Evolutionary conservation across 176 grass and related monocot species (phyloP).

Genomic region (Avena eriantha): DNA sequence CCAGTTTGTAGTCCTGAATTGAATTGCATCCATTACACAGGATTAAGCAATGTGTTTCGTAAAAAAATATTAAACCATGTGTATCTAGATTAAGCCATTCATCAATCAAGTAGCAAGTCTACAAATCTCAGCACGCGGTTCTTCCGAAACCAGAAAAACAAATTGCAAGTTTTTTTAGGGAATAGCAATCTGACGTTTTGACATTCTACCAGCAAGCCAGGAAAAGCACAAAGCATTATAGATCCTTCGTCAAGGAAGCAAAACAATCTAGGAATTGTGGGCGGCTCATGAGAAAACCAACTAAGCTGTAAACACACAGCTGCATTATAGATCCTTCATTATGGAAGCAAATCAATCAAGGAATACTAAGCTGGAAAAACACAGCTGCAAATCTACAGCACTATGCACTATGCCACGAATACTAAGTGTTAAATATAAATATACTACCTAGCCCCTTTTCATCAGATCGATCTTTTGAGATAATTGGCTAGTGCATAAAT

Average conservation of each 20-base stretch:
- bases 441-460: too few relatives aligned
- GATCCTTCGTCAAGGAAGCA: not conserved
- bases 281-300: too few relatives aligned
- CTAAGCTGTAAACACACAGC: too few relatives aligned
- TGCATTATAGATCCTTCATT: too few relatives aligned
- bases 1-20: not conserved
- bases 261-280: not conserved
- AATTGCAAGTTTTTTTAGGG: not conserved
- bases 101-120: not conserved
- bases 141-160: not conserved
- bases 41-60: not conserved
- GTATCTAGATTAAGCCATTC: not conserved
- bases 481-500: too few relatives aligned
- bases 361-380: not conserved
- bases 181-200: too few relatives aligned
- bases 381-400: too few relatives aligned
- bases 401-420: too few relatives aligned
- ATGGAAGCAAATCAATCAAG: too few relatives aligned
- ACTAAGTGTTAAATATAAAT: too few relatives aligned
- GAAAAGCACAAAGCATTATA: not conserved
- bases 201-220: not conserved
- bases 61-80: not conserved
- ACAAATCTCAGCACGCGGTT: not conserved
- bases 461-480: too few relatives aligned
- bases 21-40: not conserved